Conservation (phyloP, 2,329 filamentous ascomycete species). For the Ploettnerulaceae sp. region DNA sequence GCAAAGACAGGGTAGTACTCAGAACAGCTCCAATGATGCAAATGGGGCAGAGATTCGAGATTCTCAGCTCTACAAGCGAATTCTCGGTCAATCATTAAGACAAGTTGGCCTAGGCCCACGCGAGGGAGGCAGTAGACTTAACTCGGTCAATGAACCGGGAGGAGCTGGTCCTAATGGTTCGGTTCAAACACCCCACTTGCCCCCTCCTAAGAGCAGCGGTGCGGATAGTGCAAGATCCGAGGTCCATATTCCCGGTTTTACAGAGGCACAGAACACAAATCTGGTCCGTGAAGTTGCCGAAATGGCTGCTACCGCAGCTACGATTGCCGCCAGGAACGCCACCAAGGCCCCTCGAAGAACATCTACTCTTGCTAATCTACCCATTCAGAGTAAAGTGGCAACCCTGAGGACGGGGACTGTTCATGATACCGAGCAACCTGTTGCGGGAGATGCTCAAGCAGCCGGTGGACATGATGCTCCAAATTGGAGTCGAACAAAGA, state of each 20-base stretch:
- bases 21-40: constrained; percentile 21
- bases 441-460: constrained; percentile 37
- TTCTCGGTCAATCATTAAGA: constrained; percentile 83
- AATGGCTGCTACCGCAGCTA: constrained; percentile 86
- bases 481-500: constrained; percentile 93
- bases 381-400: constrained; percentile 30
- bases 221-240: constrained; percentile 42
- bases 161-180: constrained; percentile 39
- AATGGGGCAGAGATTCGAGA: constrained; percentile 66
- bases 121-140: constrained; percentile 40
- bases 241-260: constrained; percentile 62
- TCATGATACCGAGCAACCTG: constrained; percentile 27
- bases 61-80: constrained; percentile 85
- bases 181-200: constrained; percentile 60
- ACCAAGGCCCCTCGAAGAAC: constrained; percentile 48
- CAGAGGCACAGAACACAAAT: constrained; percentile 74
- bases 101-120: constrained; percentile 66
- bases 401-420: constrained; percentile 33
- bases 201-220: constrained; percentile 61
- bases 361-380: constrained; percentile 38
- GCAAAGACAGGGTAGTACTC: constrained; percentile 26
- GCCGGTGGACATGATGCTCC: constrained; percentile 79
- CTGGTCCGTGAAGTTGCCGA: constrained; percentile 86
- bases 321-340: constrained; percentile 78
- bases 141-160: constrained; percentile 31